These are phyloP conservation scores for Aspergillus sp. DNA, from an alignment of 2,329 filamentous ascomycete species.

Conservation along the genomic window DNA sequence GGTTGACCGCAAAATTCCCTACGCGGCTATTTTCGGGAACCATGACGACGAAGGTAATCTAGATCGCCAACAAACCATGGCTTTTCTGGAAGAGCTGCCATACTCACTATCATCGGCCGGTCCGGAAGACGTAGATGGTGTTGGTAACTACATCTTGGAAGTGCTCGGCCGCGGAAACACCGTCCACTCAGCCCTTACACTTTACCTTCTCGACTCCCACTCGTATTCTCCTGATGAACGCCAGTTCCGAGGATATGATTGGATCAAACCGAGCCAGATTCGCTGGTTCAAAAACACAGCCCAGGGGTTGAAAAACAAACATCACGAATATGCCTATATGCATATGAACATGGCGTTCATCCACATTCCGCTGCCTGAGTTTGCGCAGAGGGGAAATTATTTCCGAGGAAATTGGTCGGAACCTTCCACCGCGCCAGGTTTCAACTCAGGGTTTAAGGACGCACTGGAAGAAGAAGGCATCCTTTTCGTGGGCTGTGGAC, in stretches of 20 bases:
- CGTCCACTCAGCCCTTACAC: constrained; percentile 83
- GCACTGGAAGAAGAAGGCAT: constrained; percentile 84
- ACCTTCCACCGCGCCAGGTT: constrained; percentile 79
- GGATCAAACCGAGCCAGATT: constrained; percentile 92
- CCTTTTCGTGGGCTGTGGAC: constrained; percentile 84
- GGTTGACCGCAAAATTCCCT: constrained; percentile 84
- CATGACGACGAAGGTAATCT: constrained; percentile 92
- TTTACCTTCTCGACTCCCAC: constrained; percentile 96
- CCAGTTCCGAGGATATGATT: constrained; percentile 90
- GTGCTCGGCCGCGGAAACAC: constrained; percentile 76
- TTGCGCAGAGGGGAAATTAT: constrained; percentile 61
- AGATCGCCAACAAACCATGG: constrained; percentile 76
- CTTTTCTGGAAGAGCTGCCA: constrained; percentile 78
- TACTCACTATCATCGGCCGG: constrained; percentile 86
- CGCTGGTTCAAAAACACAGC: constrained; percentile 88
- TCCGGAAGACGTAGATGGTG: constrained; percentile 78
- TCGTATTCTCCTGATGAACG: constrained; percentile 87
- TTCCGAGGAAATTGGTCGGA: constrained; percentile 76
- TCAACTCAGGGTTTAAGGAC: constrained; percentile 91
- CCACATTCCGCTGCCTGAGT: constrained; percentile 93
- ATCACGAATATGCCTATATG: constrained; percentile 82
- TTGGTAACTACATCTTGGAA: constrained; percentile 94
- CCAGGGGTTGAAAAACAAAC: constrained; percentile 69
- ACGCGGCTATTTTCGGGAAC: constrained; percentile 93
- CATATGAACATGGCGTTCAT: constrained; percentile 98